Conservation (phyloP, 768 basidiomycete genomes). For the Auriculariales sp. region DNA sequence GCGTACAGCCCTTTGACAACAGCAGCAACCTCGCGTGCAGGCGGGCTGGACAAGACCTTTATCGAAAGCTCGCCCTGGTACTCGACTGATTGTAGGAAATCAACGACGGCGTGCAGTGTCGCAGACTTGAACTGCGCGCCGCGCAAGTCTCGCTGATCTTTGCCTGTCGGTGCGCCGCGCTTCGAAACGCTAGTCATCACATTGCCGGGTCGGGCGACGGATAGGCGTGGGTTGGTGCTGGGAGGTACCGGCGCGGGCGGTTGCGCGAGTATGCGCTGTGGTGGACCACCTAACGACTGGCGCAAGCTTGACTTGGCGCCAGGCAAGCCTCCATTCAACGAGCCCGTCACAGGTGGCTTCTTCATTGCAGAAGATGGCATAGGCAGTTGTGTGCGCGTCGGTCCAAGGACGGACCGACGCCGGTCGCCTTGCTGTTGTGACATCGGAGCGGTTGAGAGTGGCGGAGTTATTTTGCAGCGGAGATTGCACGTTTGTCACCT, state of each 20-base stretch:
- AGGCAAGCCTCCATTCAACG: too few species aligned
- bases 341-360: slow-evolving; percentile 27
- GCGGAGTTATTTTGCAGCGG: neutral
- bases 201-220: slow-evolving; percentile 48
- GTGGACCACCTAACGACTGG: slow-evolving; percentile 65
- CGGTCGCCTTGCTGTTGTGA: neutral
- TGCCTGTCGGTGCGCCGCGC: slow-evolving; percentile 31
- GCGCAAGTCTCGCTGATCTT: slow-evolving; percentile 68
- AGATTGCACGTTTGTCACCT: too few species aligned
- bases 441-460: neutral
- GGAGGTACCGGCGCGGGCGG: slow-evolving; percentile 20
- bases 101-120: slow-evolving; percentile 64
- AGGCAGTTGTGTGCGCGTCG: slow-evolving; percentile 50
- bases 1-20: slow-evolving; percentile 71
- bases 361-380: slow-evolving; percentile 57
- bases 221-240: slow-evolving; percentile 46
- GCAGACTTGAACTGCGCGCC: slow-evolving; percentile 58
- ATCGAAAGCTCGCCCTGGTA: slow-evolving; percentile 43
- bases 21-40: slow-evolving; percentile 71
- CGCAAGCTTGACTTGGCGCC: slow-evolving; percentile 20
- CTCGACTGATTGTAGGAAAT: slow-evolving; percentile 50
- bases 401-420: slow-evolving; percentile 13
- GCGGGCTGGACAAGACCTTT: slow-evolving; percentile 60
- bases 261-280: slow-evolving; percentile 35
- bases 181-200: slow-evolving; percentile 63